Evolutionary conservation across 352 stramenopile species (phyloP), one percentile per base, ranked within the genome.

Genomic region (Pythium angustatum): DNA sequence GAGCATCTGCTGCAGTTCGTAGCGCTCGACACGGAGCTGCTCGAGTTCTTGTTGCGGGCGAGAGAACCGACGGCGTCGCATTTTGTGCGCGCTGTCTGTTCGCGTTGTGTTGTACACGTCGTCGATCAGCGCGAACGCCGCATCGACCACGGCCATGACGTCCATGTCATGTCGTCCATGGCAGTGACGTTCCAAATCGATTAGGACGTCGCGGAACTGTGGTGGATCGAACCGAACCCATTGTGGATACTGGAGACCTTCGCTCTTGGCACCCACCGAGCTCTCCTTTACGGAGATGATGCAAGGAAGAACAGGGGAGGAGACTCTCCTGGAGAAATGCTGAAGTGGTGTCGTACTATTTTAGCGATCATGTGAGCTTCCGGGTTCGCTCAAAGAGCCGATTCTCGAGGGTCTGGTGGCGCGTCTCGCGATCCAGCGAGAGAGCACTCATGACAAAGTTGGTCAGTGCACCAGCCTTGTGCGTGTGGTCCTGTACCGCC

Each of bases 401-500:
- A 28, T 67, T 57, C 27, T 67, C 60, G 9, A 67, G 28, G 10
- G 34, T 57, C 28, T 55, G 50, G 8, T 67, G 45, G 0, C 51
- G 9, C 30, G 41, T 34, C n/a, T 67, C 60, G 2, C 52, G 31
- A 3, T 67, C 41, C n/a, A 56, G 14, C 0, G 41, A 36, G 22
- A 67, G 31, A 2, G 50, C 22, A 21, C 36, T 45, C 9, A 67
- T 24, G n/a, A 67, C 12, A 36, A 67, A 67, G 19, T 67, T 67
- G 21, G 50, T 67, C 50, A 68, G 44, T 8, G 43, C 40, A n/a
- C 52, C 61, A n/a, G 56, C 45, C 27, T 61, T 60, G 38, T 33
- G 38, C 3, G 33, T 27, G 8, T 60, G 49, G 40, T 61, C 59
- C 0, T 30, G 6, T 10, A 66, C 54, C 0, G 38, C 28, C 19